A percentile compares a stretch with the other conserved stretches of the same genome.
These are phyloP conservation scores for Botryobasidium botryosum DNA, from an alignment of 768 basidiomycete genomes.

Conservation along the genomic window DNA sequence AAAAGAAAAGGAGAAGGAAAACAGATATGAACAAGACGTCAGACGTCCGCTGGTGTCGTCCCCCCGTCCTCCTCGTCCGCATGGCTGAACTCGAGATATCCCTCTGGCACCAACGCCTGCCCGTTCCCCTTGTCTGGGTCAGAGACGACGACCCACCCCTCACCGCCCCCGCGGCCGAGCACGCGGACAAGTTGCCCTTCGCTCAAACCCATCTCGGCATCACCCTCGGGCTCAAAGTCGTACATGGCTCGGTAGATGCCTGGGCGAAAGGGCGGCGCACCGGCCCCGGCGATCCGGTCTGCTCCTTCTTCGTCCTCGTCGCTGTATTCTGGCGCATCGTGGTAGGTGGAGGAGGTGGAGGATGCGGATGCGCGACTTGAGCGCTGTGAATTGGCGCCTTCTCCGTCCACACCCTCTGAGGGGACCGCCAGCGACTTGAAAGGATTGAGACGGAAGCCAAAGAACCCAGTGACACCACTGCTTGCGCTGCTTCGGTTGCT, in stretches of 20 bases:
- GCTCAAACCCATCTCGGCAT: slow-evolving; percentile 63
- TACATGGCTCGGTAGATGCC: slow-evolving; percentile 67
- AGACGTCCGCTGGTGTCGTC: too few relatives aligned
- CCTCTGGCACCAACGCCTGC: slow-evolving; percentile 66
- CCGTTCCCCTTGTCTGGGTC: slow-evolving; percentile 11
- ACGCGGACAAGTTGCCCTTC: slow-evolving; percentile 65
- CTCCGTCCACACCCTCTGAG: neutral
- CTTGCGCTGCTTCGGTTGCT: neutral
- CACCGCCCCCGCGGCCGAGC: slow-evolving; percentile 56
- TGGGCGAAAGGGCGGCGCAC: slow-evolving; percentile 31
- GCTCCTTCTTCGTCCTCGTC: slow-evolving; percentile 15
- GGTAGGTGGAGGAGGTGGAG: neutral
- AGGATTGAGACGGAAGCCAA: neutral
- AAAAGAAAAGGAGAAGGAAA: too few relatives aligned
- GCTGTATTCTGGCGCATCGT: neutral
- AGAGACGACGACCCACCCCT: slow-evolving; percentile 63
- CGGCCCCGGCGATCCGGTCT: slow-evolving; percentile 9
- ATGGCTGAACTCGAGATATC: slow-evolving; percentile 53
- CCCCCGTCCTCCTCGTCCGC: too few relatives aligned
- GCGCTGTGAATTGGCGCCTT: neutral
- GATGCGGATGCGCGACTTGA: slow-evolving; percentile 3
- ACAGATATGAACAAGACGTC: too few relatives aligned
- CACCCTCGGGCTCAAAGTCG: slow-evolving; percentile 62
- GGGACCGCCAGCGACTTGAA: neutral
- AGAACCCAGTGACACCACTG: neutral